Base-by-base conservation (phyloP, 768 basidiomycete species). In the Calvatia gigantea region DNA sequence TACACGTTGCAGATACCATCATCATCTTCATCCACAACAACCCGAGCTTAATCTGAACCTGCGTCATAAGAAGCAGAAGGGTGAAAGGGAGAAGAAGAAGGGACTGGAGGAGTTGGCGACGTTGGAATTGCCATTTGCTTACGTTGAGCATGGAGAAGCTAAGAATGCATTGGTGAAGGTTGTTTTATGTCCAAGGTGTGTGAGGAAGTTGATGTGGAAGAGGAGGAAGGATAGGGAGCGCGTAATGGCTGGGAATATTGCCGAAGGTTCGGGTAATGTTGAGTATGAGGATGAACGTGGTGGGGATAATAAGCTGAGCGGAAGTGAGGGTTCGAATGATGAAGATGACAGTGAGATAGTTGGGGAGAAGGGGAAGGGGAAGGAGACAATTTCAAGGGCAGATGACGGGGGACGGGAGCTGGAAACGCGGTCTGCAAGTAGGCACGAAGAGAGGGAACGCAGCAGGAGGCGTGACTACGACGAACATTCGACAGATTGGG, bases 131-230 rank as follows among this genome's bases (percentile, higher is more conserved):
- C 95, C 94, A 0, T 98, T 98, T 64, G 80, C 83, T 6, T 98
- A 98, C 68, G 72, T 79, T 19, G 96, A 98, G 65, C 82, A 82
- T 11, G 90, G 87, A 1, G 80, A 84, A 61, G 69, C 64, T 45
- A 94, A 91, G 69, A 81, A 81, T 48, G 92, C 93, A 0, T 73
- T 98, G 11, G 96, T 98, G 46, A 98, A 98, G 67, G 83, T 95
- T 2, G 92, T 92, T 1, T 70, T 98, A 29, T 98, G 96, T 66
- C 69, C 74, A 27, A 79, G 74, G 62, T 98, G 96, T 64, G 71
- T 83, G 46, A 82, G 82, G 67, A 98, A 96, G 76, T 72, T 98
- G 62, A 84, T 87, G 82, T 94, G 88, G 84, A 94, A 82, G 58
- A 65, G 66, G 54, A 56, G 25, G 35, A 59, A 57, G 51, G 58